Conservation (phyloP, 371 early-diverging fungal genomes). For the Capillidium rhysosporum region DNA sequence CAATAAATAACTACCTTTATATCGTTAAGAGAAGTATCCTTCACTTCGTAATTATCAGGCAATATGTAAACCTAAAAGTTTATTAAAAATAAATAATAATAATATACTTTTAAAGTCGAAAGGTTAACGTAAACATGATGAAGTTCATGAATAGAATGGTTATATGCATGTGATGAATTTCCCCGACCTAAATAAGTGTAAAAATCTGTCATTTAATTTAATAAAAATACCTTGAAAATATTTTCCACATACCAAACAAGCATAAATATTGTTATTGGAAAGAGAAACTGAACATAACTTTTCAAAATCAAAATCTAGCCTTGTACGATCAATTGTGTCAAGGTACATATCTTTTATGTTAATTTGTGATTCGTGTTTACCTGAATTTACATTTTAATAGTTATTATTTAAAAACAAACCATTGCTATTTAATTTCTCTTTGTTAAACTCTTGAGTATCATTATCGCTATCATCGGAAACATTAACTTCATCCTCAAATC, state of each 20-base stretch:
- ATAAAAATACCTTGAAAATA: slow-evolving; percentile 71
- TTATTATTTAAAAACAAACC: too few species aligned
- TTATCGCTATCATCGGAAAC: too few species aligned
- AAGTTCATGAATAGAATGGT: slow-evolving; percentile 83
- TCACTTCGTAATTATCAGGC: slow-evolving; percentile 86
- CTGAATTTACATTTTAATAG: too few species aligned
- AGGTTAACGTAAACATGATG: slow-evolving; percentile 95
- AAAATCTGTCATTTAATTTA: not conserved
- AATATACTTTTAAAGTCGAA: slow-evolving; percentile 50
- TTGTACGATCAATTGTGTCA: slow-evolving; percentile 58
- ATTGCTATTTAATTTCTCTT: too few species aligned
- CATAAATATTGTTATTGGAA: slow-evolving; percentile 85
- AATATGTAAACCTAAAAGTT: slow-evolving; percentile 54
- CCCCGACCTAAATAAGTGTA: slow-evolving; percentile 47
- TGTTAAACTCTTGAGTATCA: too few species aligned
- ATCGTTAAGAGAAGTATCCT: slow-evolving; percentile 69
- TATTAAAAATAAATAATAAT: slow-evolving; percentile 1
- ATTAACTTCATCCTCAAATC: too few species aligned
- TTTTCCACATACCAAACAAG: slow-evolving; percentile 92
- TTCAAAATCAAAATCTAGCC: slow-evolving; percentile 96
- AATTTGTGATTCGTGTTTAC: too few species aligned
- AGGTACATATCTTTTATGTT: slow-evolving; percentile 23
- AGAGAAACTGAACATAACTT: slow-evolving; percentile 89
- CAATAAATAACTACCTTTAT: slow-evolving; percentile 46
- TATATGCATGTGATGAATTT: slow-evolving; percentile 78